These are phyloP conservation scores for Nakazawaea anatomiae DNA, from an alignment of 805 yeast species.

Conservation along the genomic window DNA sequence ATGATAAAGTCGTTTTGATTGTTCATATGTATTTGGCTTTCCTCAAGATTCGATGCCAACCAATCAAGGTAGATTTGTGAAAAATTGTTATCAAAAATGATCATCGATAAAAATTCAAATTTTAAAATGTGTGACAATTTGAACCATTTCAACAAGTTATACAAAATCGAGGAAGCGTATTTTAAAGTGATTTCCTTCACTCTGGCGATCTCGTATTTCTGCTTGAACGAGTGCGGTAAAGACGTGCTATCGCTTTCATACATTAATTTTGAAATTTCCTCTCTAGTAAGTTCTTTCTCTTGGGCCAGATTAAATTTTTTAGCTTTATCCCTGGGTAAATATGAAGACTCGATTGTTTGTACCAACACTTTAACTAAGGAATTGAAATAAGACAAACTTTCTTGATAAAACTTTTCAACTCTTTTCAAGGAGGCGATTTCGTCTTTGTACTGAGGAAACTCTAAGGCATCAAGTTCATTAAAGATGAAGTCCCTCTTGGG, in stretches of 20 bases:
- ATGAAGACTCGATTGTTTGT: constrained; percentile 54
- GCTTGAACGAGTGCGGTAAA: constrained; percentile 20
- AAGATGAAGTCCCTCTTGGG: constrained; percentile 14
- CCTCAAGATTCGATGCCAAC: constrained; percentile 21
- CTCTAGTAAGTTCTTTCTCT: constrained; percentile 14
- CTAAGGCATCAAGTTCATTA: constrained; percentile 20
- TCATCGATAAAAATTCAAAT: constrained; percentile 63
- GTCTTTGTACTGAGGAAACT: constrained; percentile 28
- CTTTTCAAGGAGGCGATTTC: constrained; percentile 40
- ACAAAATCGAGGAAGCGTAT: constrained; percentile 48
- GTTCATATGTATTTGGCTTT: constrained; percentile 1
- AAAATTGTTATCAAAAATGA: constrained; percentile 70
- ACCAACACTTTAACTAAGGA: constrained; percentile 61
- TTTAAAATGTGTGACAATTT: constrained; percentile 73
- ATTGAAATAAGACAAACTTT: constrained; percentile 48
- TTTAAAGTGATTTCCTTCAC: constrained; percentile 61
- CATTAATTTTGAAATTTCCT: constrained; percentile 16
- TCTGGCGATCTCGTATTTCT: constrained; percentile 47
- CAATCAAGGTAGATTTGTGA: constrained; percentile 31
- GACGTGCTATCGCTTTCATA: background rate
- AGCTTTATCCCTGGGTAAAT: constrained; percentile 10
- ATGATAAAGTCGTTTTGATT: constrained; percentile 8
- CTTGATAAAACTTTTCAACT: constrained; percentile 55
- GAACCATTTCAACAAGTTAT: constrained; percentile 66
- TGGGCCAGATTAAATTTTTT: constrained; percentile 13